A percentile compares a stretch with the other conserved stretches of the same genome.
phyloP scores from a whole-genome alignment of 2,329 filamentous ascomycete genomes.

The Nannizziopsis arthrosporioides region DNA sequence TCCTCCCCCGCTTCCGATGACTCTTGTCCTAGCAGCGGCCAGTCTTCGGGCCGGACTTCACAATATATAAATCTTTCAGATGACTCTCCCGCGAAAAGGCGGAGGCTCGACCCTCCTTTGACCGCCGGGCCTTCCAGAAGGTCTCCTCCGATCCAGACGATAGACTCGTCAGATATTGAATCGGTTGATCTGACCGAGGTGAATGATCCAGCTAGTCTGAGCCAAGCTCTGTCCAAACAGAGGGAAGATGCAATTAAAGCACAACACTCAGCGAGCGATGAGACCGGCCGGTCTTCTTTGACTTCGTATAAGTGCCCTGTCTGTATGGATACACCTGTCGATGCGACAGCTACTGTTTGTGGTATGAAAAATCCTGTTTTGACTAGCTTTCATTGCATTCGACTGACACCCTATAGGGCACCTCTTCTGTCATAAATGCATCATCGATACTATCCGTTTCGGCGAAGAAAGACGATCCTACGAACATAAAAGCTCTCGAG shows the following conservation, averaged over 20 bases:
- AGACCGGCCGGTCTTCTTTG: slow-evolving; percentile 28
- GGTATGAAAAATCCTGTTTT: slow-evolving; percentile 33
- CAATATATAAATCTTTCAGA: neutral
- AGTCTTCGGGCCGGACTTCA: neutral
- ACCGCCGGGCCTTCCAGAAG: slow-evolving; percentile 5
- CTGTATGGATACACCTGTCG: slow-evolving; percentile 50
- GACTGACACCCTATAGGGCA: slow-evolving; percentile 37
- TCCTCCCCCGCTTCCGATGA: neutral
- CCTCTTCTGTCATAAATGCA: slow-evolving; percentile 53
- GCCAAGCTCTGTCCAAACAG: slow-evolving; percentile 42
- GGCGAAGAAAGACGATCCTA: slow-evolving; percentile 40
- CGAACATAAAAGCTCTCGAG: slow-evolving; percentile 23
- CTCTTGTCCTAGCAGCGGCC: neutral
- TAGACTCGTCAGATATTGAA: slow-evolving; percentile 27
- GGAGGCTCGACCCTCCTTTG: slow-evolving; percentile 7
- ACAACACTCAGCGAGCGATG: slow-evolving; percentile 23
- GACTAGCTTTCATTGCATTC: neutral
- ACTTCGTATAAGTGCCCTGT: slow-evolving; percentile 48
- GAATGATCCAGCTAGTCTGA: slow-evolving; percentile 31
- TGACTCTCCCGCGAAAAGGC: slow-evolving; percentile 7
- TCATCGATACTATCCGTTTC: slow-evolving; percentile 48
- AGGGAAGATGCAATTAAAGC: slow-evolving; percentile 41
- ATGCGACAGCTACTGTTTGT: slow-evolving; percentile 49
- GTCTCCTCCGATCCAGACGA: too few relatives aligned
- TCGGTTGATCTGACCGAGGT: slow-evolving; percentile 41